Conservation (phyloP, 176 grass and related monocot species). For the Musa itinerans region DNA sequence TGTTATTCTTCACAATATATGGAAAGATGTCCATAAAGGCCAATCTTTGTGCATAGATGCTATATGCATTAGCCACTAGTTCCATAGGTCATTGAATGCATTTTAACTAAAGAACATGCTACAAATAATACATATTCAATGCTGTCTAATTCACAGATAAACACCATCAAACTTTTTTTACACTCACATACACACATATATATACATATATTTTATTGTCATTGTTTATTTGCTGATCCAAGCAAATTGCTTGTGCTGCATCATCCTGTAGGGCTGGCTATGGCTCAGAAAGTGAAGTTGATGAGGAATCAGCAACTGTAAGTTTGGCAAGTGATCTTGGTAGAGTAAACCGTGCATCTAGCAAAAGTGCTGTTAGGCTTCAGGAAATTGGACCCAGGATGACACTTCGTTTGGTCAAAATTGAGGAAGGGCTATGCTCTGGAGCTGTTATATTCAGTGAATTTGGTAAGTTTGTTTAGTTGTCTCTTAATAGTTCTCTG, state of each 20-base stretch:
- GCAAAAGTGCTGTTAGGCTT: conserved; percentile 76
- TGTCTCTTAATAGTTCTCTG: too few species aligned
- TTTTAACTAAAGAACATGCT: too few species aligned
- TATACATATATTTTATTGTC: too few species aligned
- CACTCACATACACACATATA: too few species aligned
- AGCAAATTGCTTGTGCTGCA: not conserved
- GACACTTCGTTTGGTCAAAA: conserved; percentile 69
- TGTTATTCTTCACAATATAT: too few species aligned
- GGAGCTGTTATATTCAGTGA: conserved; percentile 60
- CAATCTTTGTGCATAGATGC: too few species aligned
- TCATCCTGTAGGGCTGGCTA: conserved; percentile 52
- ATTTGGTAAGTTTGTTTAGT: conserved; percentile 36
- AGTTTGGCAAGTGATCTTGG: conserved; percentile 58
- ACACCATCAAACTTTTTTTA: too few species aligned
- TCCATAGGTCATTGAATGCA: too few species aligned
- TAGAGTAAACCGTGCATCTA: conserved; percentile 62
- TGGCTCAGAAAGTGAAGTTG: conserved; percentile 86
- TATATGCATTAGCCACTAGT: too few species aligned
- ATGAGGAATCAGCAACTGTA: conserved; percentile 80
- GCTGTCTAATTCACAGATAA: not conserved
- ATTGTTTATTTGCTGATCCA: not conserved
- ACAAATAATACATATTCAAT: not conserved
- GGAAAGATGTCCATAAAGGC: too few species aligned
- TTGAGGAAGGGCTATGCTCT: conserved; percentile 72
- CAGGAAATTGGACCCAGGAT: conserved; percentile 81